A percentile compares a stretch with the other conserved stretches of the same genome.
Evolutionary conservation across 331 rosid species (phyloP).

Genomic region (Malus hybrid): DNA sequence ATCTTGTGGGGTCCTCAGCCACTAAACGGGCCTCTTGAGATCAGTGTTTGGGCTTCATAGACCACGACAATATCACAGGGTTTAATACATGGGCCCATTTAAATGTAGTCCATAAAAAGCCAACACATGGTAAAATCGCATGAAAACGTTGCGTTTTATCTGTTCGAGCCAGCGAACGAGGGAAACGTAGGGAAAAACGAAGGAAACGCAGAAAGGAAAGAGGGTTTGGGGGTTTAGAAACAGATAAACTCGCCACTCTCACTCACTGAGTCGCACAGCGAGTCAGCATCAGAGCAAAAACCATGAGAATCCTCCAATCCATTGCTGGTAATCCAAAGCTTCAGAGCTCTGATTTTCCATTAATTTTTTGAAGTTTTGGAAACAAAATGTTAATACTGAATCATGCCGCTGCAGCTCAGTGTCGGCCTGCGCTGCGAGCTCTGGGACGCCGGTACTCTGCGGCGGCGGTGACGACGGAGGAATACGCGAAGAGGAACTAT

Average conservation of each 20-base stretch:
- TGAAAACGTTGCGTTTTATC: not conserved
- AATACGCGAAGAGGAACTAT: conserved; percentile 58
- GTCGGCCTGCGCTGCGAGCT: conserved; percentile 35
- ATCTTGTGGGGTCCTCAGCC: not conserved
- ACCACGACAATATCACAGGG: not conserved
- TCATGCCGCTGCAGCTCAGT: conserved; percentile 19
- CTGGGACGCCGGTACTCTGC: conserved; percentile 45
- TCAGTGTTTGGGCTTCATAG: not conserved
- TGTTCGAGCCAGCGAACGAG: not conserved
- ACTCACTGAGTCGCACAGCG: not conserved
- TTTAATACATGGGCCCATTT: not conserved
- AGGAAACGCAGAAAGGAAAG: too few species aligned
- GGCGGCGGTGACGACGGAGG: conserved; percentile 40
- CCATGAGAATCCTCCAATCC: conserved; percentile 62
- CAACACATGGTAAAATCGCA: too few species aligned
- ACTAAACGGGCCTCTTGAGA: not conserved
- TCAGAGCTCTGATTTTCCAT: not conserved
- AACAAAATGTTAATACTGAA: not conserved
- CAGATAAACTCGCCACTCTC: not conserved
- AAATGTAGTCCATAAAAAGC: not conserved
- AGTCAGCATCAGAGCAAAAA: not conserved
- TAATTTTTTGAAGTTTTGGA: too few species aligned
- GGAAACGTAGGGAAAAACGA: too few species aligned
- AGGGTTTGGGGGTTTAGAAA: conserved; percentile 10
- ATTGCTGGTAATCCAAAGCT: conserved; percentile 27